Base-by-base conservation (phyloP, 345 rosid genomes). In the Reutealis trisperma region DNA sequence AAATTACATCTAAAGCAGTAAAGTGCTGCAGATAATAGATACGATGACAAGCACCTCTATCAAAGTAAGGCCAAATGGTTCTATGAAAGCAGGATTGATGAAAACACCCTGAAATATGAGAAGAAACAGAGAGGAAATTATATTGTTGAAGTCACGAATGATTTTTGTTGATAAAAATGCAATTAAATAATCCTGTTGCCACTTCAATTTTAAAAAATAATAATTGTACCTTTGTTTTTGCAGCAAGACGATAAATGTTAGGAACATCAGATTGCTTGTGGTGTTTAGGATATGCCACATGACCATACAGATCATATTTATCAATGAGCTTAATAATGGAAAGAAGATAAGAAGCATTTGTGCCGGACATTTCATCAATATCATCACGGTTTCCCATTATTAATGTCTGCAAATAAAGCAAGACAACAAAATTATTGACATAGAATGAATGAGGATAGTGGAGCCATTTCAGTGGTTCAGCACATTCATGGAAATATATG, bases 301-400 rank as follows among this genome's bases (percentile, higher is more conserved):
- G 98, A 75, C 99, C 99, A 68, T 95, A 95, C 16, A 95, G 88
- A 85, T 95, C 99, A 88, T 91, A 89, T 74, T 93, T 95, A 88
- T 95, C 99, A 81, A 95, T 86, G 57, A 95, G 94, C 92, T 95
- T 95, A 70, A 95, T 87, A 34, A 93, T 90, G 62, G 98, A 91
- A 64, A 95, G 94, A 80, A 95, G 98, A 78, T 93, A 96, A 22
- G 97, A 86, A 8, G 99, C 84, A 90, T 77, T 95, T 16, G 94
- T 87, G 85, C 89, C 84, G 24, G 99, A 90, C 99, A 95, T 95
- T 84, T 95, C 98, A 85, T 95, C 99, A 73, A 95, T 90, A 72
- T 90, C 98, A 78, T 95, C 99, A 72, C 99, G 88, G 81, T 95
- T 95, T 62, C 99, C 99, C 98, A 95, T 95, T 74, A 95, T 88